phyloP scores from a whole-genome alignment of 352 stramenopile species.

The Phytophthora idaei region DNA sequence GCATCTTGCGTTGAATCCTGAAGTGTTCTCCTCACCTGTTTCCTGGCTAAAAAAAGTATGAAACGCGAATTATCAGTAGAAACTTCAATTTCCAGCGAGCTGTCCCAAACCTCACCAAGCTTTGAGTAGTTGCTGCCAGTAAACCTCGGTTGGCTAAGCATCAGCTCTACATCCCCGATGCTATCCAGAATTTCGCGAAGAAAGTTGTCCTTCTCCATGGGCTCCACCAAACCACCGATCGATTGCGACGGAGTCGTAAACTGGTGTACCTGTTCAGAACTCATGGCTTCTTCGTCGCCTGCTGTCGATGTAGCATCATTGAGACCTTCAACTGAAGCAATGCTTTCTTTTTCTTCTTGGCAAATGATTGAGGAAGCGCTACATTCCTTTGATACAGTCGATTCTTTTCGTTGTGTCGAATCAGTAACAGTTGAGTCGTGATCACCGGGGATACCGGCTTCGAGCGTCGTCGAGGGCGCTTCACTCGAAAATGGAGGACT shows the following conservation, averaged over 20 bases:
- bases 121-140: slow-evolving; percentile 10
- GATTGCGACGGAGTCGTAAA: background rate
- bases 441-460: background rate
- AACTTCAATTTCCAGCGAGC: background rate
- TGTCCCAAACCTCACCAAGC: slow-evolving; percentile 8
- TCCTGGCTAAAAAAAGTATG: slow-evolving; percentile 4
- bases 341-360: background rate
- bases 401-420: background rate
- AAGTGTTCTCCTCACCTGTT: background rate
- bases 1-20: background rate
- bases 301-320: background rate
- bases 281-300: background rate
- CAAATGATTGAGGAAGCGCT: background rate
- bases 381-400: background rate
- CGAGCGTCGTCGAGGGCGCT: background rate
- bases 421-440: background rate
- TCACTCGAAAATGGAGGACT: background rate
- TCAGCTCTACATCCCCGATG: slow-evolving; percentile 62
- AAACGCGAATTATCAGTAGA: background rate
- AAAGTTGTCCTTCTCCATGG: slow-evolving; percentile 48
- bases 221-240: slow-evolving; percentile 6
- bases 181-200: slow-evolving; percentile 64
- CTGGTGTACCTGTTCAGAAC: background rate
- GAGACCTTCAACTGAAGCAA: too few relatives aligned
- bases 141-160: slow-evolving; percentile 49